These are phyloP conservation scores for Noccaea bulbosa DNA, from an alignment of 345 rosid species.

Conservation along the genomic window DNA sequence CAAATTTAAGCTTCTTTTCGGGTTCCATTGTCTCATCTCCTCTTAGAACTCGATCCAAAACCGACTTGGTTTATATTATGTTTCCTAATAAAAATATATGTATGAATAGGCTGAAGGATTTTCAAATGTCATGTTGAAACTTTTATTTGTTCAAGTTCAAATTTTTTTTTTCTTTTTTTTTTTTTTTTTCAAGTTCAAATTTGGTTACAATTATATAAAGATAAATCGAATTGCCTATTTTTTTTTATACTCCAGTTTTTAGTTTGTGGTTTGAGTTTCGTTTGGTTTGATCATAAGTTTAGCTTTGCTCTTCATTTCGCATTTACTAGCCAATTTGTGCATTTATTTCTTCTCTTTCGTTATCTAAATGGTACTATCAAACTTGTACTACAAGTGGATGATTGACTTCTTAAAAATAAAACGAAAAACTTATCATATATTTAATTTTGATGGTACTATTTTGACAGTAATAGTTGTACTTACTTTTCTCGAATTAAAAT, in stretches of 20 bases:
- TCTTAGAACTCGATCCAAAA: conserved; percentile 25
- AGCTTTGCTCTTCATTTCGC: no score
- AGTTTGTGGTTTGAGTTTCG: no score
- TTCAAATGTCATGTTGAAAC: background rate
- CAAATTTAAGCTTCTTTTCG: conserved; percentile 26
- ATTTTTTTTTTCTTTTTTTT: no score
- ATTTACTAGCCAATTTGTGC: no score
- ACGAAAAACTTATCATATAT: background rate
- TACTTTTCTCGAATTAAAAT: conserved; percentile 23
- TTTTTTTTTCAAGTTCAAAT: background rate
- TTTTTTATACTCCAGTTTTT: no score
- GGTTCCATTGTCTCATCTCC: conserved; percentile 14
- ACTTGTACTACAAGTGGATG: conserved; percentile 14
- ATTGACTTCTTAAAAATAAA: conserved; percentile 2
- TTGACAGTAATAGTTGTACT: conserved; percentile 11
- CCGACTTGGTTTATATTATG: conserved; percentile 10
- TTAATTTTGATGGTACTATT: conserved; percentile 3
- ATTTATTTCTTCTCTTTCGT: background rate
- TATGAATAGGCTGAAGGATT: background rate
- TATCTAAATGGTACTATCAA: conserved; percentile 1
- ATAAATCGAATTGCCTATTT: background rate
- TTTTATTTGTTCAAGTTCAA: background rate
- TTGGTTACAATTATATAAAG: conserved; percentile 1
- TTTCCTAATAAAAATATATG: conserved; percentile 15
- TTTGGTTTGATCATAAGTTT: background rate